Evolutionary conservation across 179 eudicot genomes (phyloP), one percentile per base, ranked within the genome.

Genomic region (Camellia oleifera): DNA sequence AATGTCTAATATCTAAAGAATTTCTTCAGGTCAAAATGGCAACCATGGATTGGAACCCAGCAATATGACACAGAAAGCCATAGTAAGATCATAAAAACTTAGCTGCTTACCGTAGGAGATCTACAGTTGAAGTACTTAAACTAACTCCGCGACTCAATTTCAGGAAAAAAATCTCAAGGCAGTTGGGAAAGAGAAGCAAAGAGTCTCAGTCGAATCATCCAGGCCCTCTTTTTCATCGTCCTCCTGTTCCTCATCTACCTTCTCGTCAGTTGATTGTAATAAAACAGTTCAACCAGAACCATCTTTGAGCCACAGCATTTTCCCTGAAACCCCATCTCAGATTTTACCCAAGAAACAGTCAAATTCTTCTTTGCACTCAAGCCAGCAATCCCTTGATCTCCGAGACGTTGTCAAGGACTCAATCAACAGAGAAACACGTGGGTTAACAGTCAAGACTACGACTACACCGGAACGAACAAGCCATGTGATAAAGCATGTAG

Each of bases 341-440:
- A 68, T 79, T 32, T 81, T 69, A 54, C 52, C 80, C 18, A 87
- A 81, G 81, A 92, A 89, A 78, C 89, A 86, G 50, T 84, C 83
- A 58, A 80, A 78, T 80, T 83, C 88, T 68, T 86, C 89, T 79
- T 83, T 85, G 26, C 86, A 83, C 76, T 71, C 80, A 67, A 84
- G 86, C 75, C 85, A 84, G 74, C 88, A 80, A 64, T 83, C 89
- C 61, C 81, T 84, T 75, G 94, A 95, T 74, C 90, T 96, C 74
- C 90, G 93, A 48, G 91, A 94, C 80, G 88, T 94, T 53, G 98
- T 94, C 62, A 92, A 94, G 84, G 94, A 90, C 78, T 94, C 99
- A 18, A 92, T 94, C 91, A 81, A 90, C 84, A 88, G 91, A 79
- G 93, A 94, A 78, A 77, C 87, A 79, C 86, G 83, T 56, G 88